phyloP scores from a whole-genome alignment of 768 basidiomycete species.

The Tylopilus intermedius region DNA sequence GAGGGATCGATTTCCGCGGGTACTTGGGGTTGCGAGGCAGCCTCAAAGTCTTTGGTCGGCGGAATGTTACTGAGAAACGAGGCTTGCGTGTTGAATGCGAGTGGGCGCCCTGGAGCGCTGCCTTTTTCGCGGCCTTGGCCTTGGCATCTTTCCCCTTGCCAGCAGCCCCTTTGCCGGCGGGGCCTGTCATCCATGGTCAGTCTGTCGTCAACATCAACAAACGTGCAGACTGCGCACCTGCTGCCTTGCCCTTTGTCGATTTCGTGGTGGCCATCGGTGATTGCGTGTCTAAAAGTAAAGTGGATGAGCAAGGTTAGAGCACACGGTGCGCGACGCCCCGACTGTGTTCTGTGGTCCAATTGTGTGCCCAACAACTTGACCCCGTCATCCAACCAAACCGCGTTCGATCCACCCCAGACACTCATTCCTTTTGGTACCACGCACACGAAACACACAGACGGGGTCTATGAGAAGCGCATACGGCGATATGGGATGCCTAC shows the following conservation, averaged over 20 bases:
- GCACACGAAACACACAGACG: background rate
- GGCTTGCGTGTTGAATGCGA: constrained; percentile 74
- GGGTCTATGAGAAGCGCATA: background rate
- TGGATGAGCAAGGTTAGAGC: background rate
- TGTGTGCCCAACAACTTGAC: background rate
- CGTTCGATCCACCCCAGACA: constrained; percentile 19
- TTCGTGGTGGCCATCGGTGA: constrained; percentile 65
- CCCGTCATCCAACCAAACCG: constrained; percentile 17
- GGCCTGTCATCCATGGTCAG: background rate
- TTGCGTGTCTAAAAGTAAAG: constrained; percentile 9
- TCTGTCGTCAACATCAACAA: constrained; percentile 18
- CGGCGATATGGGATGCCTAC: constrained; percentile 11
- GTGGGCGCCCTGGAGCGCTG: constrained; percentile 83
- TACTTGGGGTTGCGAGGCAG: constrained; percentile 84
- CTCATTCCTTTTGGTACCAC: background rate
- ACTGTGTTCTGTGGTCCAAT: background rate
- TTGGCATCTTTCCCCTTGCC: constrained; percentile 48
- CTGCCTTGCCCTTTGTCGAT: constrained; percentile 57
- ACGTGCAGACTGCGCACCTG: constrained; percentile 34
- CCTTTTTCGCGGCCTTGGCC: constrained; percentile 95
- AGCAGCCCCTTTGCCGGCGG: constrained; percentile 31
- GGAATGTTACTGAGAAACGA: constrained; percentile 85
- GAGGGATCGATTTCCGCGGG: constrained; percentile 91
- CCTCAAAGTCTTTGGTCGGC: constrained; percentile 90
- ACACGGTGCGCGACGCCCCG: background rate